Percentiles rank a stretch among this genome's conserved stretches.
phyloP scores from a whole-genome alignment of 2,329 filamentous ascomycete species.

The Biscogniauxia sp. region DNA sequence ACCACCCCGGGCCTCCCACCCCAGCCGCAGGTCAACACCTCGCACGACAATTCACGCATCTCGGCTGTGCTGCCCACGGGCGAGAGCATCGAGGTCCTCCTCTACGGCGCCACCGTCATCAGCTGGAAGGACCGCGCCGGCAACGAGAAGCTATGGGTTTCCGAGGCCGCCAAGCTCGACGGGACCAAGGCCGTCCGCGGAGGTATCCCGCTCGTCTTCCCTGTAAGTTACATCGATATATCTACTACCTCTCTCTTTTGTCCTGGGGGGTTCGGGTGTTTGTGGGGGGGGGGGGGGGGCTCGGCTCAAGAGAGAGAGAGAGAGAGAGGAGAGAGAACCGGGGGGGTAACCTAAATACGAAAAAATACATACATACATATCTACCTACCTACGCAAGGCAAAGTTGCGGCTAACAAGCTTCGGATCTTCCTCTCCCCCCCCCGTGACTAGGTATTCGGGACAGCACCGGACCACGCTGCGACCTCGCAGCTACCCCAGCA shows the following conservation, averaged over 20 bases:
- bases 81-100: constrained; percentile 79
- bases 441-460: constrained; percentile 74
- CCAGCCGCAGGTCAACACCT: constrained; percentile 72
- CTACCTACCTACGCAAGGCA: too few species aligned
- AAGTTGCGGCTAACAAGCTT: constrained; percentile 6
- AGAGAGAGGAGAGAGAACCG: too few species aligned
- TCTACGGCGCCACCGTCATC: constrained; percentile 89
- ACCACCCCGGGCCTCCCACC: constrained; percentile 72
- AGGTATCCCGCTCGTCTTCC: constrained; percentile 90
- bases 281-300: too few species aligned
- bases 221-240: constrained; percentile 63
- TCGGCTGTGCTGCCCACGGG: constrained; percentile 80
- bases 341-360: too few species aligned
- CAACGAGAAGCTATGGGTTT: constrained; percentile 82
- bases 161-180: constrained; percentile 75
- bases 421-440: too few species aligned
- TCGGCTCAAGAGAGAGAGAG: too few species aligned
- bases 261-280: too few species aligned
- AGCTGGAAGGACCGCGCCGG: constrained; percentile 86
- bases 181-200: constrained; percentile 88
- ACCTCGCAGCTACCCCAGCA: constrained; percentile 83
- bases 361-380: too few species aligned
- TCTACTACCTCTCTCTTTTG: neutral
- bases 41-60: constrained; percentile 68
- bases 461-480: constrained; percentile 71